Conservation (phyloP, 2,329 filamentous ascomycete genomes). For the Fusarium haematococcum region DNA sequence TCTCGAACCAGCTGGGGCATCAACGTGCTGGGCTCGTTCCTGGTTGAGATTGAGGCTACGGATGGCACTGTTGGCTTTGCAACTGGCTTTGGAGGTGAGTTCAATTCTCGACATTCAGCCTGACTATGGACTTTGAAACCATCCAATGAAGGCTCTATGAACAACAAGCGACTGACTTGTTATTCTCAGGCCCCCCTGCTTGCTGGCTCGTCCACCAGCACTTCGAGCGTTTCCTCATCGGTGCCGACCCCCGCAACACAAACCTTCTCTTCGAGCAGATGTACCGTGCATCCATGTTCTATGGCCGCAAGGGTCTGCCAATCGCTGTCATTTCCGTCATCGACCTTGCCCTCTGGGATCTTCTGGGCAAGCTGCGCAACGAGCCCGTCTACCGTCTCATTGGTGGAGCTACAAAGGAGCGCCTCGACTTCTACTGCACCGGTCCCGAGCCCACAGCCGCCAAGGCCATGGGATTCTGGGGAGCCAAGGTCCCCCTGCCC, state of each 20-base stretch:
- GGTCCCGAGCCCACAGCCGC: constrained; percentile 85
- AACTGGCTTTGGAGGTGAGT: constrained; percentile 85
- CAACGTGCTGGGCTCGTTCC: constrained; percentile 93
- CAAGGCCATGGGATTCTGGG: constrained; percentile 88
- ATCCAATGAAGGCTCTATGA: background rate
- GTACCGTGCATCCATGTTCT: constrained; percentile 97
- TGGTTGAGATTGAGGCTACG: constrained; percentile 87
- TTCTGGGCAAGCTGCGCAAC: constrained; percentile 89
- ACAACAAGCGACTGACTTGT: constrained; percentile 8
- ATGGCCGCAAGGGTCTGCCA: constrained; percentile 91
- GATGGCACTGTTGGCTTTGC: constrained; percentile 96
- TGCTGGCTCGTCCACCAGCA: constrained; percentile 96
- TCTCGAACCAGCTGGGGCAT: constrained; percentile 95
- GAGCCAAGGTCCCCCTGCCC: constrained; percentile 89
- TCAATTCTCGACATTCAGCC: background rate
- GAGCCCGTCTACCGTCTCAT: constrained; percentile 97
- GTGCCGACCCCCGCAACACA: constrained; percentile 89
- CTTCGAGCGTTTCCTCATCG: constrained; percentile 91
- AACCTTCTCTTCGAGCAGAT: constrained; percentile 96
- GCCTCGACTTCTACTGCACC: constrained; percentile 94
- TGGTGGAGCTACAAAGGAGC: constrained; percentile 86
- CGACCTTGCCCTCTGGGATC: constrained; percentile 92
- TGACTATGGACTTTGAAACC: background rate
- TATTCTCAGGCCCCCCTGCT: constrained; percentile 78
- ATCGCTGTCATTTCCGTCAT: constrained; percentile 94